Base-by-base conservation (phyloP, 2,329 filamentous ascomycete genomes). In the Pyrenophora teres region DNA sequence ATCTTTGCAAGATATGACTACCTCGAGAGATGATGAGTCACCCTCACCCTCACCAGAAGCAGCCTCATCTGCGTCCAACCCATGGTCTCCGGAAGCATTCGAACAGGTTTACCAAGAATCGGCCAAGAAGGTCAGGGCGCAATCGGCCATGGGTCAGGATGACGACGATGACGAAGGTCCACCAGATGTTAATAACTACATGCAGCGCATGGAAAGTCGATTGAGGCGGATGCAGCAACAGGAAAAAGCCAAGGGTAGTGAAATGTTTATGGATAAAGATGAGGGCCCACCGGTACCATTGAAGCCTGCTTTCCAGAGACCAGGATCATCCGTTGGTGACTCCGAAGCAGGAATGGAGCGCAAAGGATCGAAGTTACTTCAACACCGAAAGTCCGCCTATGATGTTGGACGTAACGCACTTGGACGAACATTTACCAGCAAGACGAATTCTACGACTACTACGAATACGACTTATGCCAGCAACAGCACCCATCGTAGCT, bases 1-100 rank as follows among this genome's bases (percentile, higher is more conserved):
- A 60, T 95, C 94, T 49, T 76, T 99, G 37, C 88, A 96, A 68
- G 92, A 92, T 54, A 90, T 99, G 80, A 87, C 87, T 15, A 79
- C 87, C 62, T 78, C 83, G 12, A 55, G 56, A 36, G 81, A 81
- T 49, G 76, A 81, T 18, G 74, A 76, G 25, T 78, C 79, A 13
- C 27, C 27, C 7, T 30, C 27, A 12, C 27, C 27, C 9, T 30
- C 27, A 56, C 65, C 79, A 12, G 81, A 83, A 30, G 81, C 83
- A 23, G 81, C 84, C 0, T 80, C 84, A 36, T 77, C 81, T 0
- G 78, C 83, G 0, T 74, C 86, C 7, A 85, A 91, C 66, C 87
- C 92, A 4, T 99, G 94, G 94, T 94, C 92, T 0, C 92, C 92
- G 0, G 92, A 96, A 64, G 90, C 87, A 6, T 97, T 95, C 65